These are phyloP conservation scores for Cyclotella cryptica DNA, from an alignment of 108 stramenopile genomes.

Conservation along the genomic window DNA sequence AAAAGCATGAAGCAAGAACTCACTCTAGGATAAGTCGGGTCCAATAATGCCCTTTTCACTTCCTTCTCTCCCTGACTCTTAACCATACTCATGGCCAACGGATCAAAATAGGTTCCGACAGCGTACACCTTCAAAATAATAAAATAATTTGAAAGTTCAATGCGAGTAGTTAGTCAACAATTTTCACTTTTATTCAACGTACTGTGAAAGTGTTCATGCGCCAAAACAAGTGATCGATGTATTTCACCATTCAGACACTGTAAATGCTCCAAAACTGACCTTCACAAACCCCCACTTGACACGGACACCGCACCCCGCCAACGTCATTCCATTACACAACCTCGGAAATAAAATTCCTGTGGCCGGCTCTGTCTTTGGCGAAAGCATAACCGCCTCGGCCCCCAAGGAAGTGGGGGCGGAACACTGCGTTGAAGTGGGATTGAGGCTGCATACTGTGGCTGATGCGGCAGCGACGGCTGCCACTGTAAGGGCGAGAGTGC, in stretches of 20 bases:
- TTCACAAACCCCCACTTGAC: constrained; percentile 92
- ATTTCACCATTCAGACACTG: background rate
- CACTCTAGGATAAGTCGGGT: constrained; percentile 78
- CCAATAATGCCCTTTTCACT: constrained; percentile 70
- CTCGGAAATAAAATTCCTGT: constrained; percentile 86
- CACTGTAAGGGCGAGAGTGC: background rate
- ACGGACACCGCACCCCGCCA: constrained; percentile 85
- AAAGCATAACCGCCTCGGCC: constrained; percentile 65
- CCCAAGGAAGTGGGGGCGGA: constrained; percentile 32
- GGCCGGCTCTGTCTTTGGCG: constrained; percentile 68
- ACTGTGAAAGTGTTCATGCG: background rate
- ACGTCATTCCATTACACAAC: constrained; percentile 76
- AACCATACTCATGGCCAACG: constrained; percentile 76
- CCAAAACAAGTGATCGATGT: background rate
- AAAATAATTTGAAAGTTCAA: constrained; percentile 1
- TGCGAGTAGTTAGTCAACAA: background rate
- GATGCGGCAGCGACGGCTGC: background rate
- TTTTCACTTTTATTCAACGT: background rate
- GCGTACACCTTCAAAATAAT: constrained; percentile 70
- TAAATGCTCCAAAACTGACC: constrained; percentile 29
- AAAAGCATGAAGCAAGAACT: background rate
- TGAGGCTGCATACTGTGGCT: background rate
- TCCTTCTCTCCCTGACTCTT: constrained; percentile 59
- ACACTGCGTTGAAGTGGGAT: background rate
- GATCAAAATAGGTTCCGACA: constrained; percentile 87